A percentile compares a stretch with the other conserved stretches of the same genome.
phyloP scores from a whole-genome alignment of 2,329 filamentous ascomycete species.

The Fusarium miscanthi region DNA sequence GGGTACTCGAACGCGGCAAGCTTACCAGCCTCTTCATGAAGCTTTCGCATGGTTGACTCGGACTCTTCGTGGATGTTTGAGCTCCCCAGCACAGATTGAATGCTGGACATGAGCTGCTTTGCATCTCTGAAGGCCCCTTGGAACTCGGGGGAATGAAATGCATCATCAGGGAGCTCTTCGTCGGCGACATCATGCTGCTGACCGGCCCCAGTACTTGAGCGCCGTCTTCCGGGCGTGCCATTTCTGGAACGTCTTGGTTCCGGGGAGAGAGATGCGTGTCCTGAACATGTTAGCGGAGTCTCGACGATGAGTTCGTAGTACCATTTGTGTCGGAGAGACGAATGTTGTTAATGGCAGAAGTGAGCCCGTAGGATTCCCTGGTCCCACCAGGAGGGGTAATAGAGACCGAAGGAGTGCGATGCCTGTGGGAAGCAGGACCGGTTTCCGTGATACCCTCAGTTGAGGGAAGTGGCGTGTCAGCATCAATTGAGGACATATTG shows the following conservation, averaged over 20 bases:
- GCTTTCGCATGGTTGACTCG: conserved; percentile 53
- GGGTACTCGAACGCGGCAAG: conserved; percentile 54
- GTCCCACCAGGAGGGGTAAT: conserved; percentile 6
- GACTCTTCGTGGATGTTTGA: conserved; percentile 50
- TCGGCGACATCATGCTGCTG: conserved; percentile 42
- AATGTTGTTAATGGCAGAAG: conserved; percentile 4
- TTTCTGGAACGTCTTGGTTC: conserved; percentile 2
- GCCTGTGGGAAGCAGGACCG: neutral
- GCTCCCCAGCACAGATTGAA: conserved; percentile 50
- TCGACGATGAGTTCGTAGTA: neutral
- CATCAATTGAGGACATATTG: neutral
- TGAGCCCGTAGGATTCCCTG: neutral
- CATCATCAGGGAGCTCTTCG: conserved; percentile 50
- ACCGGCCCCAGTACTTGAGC: conserved; percentile 14
- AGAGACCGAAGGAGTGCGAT: conserved; percentile 33
- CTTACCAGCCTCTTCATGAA: conserved; percentile 48
- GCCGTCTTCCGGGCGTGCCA: conserved; percentile 2
- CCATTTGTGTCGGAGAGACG: conserved; percentile 15
- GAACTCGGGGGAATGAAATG: conserved; percentile 51
- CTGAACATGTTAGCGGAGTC: neutral
- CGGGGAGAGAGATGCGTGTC: conserved; percentile 18
- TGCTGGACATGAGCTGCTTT: conserved; percentile 45
- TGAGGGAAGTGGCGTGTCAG: neutral
- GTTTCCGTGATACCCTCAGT: neutral
- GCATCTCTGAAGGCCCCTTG: conserved; percentile 51